Base-by-base conservation (phyloP, 441 rosid species). In the Populus hybrid region DNA sequence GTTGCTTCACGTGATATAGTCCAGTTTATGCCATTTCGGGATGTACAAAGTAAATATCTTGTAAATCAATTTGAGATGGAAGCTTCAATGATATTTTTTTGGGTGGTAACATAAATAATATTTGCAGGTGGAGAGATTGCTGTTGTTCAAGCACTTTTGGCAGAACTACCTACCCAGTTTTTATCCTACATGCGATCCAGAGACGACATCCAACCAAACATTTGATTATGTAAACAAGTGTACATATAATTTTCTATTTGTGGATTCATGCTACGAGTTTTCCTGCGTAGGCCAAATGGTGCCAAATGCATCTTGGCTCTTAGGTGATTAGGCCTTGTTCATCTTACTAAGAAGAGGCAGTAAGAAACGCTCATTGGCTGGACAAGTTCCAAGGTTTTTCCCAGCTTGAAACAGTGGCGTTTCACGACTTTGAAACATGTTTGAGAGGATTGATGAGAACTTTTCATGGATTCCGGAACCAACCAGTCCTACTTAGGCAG, bases 1-100 rank as follows among this genome's bases (percentile, higher is more conserved):
- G 88, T 95, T 73, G 95, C 99, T 68, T 88, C 98, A 0, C 95
- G 99, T 23, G 98, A 95, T 86, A 88, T 93, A 6, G 97, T 95
- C 83, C 99, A 95, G 79, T 95, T 95, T 73, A 89, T 95, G 80
- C 95, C 99, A 24, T 81, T 95, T 36, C 81, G 89, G 73, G 90
- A 90, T 83, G 84, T 93, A 50, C 97, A 90, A 70, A 84, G 99
- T 32, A 9, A 28, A 79, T 20, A 2, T n/a, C 16, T 42, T 46
- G n/a, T 66, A 32, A 64, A 59, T 69, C 24, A 59, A 30, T 67
- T 67, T 71, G 70, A 59, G 40, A 32, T 7, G 28, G 28, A 21
- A 63, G 54, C 16, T 50, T 30, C 7, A 23, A 20, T 74, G 21
- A 21, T 73, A 18, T 14, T 3, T 59, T 71, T 18, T 63, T 38